phyloP scores from a whole-genome alignment of 1,284 basidiomycete genomes.

The Tranzscheliella williamsii region DNA sequence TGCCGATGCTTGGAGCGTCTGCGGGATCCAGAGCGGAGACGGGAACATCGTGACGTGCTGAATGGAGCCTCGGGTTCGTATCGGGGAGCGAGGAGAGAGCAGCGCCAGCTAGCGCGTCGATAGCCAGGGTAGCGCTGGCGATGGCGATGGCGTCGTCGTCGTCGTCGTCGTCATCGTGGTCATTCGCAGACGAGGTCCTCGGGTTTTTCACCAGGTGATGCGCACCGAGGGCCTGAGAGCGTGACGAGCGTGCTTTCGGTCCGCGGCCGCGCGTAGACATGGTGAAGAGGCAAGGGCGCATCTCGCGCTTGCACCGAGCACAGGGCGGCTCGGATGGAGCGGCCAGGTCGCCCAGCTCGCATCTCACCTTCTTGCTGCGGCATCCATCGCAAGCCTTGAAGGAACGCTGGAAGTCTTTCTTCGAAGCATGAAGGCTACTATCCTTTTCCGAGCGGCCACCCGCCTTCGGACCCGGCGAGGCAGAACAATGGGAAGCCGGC shows the following conservation, averaged over 20 bases:
- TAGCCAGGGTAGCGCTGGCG: background rate
- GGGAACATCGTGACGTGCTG: constrained; percentile 32
- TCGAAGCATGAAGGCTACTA: constrained; percentile 3
- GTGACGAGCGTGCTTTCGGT: constrained; percentile 31
- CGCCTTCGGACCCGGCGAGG: background rate
- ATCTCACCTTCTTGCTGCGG: constrained; percentile 38
- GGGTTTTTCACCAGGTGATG: constrained; percentile 37
- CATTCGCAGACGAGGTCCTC: constrained; percentile 13
- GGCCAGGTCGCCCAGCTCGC: constrained; percentile 38
- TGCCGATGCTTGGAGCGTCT: constrained; percentile 36
- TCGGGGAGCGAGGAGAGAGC: constrained; percentile 29
- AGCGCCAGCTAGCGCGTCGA: constrained; percentile 34
- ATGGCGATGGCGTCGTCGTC: constrained; percentile 5
- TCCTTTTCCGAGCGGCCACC: constrained; percentile 11
- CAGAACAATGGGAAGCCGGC: background rate
- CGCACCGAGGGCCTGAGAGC: constrained; percentile 31
- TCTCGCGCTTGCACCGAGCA: constrained; percentile 36
- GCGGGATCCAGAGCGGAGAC: constrained; percentile 32
- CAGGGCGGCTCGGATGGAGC: constrained; percentile 43
- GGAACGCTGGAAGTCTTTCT: constrained; percentile 36
- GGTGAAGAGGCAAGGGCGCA: constrained; percentile 37
- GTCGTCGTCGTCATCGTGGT: constrained; percentile 14
- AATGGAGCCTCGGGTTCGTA: constrained; percentile 18
- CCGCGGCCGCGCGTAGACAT: constrained; percentile 39
- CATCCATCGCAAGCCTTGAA: constrained; percentile 46